Percentiles rank a stretch among this genome's conserved stretches.
These are phyloP conservation scores for Aureobasidium sp. DNA, from an alignment of 2,329 filamentous ascomycete species.

Conservation along the genomic window DNA sequence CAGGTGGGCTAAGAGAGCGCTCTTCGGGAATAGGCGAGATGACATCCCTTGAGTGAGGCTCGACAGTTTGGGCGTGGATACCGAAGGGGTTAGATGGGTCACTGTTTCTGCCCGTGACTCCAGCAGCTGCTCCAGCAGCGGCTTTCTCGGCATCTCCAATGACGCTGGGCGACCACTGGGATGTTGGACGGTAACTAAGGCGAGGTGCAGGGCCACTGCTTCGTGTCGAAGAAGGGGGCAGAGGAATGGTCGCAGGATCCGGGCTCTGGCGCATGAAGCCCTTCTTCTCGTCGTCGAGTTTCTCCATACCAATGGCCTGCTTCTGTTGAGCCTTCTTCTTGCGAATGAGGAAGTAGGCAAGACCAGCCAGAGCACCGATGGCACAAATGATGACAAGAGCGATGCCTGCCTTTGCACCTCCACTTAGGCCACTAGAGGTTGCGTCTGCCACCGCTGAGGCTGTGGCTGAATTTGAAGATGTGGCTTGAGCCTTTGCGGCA, in stretches of 20 bases:
- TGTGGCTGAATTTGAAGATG: conserved; percentile 3
- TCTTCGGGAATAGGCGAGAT: conserved; percentile 20
- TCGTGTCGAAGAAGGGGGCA: conserved; percentile 31
- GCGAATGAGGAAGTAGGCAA: conserved; percentile 65
- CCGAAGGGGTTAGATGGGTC: conserved; percentile 32
- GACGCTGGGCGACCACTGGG: conserved; percentile 70
- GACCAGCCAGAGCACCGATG: conserved; percentile 58
- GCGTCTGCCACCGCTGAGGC: background rate
- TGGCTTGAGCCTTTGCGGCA: conserved; percentile 4
- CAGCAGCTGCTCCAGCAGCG: conserved; percentile 27
- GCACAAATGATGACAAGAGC: conserved; percentile 72
- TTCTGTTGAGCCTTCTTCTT: conserved; percentile 60
- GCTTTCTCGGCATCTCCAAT: conserved; percentile 34
- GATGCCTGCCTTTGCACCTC: conserved; percentile 66
- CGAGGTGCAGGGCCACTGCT: conserved; percentile 60
- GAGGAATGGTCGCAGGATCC: conserved; percentile 24
- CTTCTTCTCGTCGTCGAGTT: conserved; percentile 37
- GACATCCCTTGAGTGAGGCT: conserved; percentile 28
- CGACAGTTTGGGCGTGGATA: conserved; percentile 31
- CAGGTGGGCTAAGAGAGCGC: conserved; percentile 10
- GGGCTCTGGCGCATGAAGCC: conserved; percentile 19
- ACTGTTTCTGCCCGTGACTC: conserved; percentile 23
- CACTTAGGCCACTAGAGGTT: conserved; percentile 33
- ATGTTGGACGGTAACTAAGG: conserved; percentile 76
- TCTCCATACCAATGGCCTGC: conserved; percentile 21